Base-by-base conservation (phyloP, 83 land plant species). In the Thuja plicata region DNA sequence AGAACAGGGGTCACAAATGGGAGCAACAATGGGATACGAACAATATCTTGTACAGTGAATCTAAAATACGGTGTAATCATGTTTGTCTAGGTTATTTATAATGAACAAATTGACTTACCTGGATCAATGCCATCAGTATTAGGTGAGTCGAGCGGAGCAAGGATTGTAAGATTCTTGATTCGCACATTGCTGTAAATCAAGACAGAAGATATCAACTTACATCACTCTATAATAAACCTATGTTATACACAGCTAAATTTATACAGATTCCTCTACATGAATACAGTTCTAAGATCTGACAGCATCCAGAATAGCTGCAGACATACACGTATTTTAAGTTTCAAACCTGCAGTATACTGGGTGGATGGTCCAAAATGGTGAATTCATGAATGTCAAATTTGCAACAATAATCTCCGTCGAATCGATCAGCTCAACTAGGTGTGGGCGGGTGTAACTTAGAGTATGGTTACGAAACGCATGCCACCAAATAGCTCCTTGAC, bases 81-180 rank as follows among this genome's bases (percentile, higher is more conserved):
- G 73, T 66, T 35, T 24, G 35, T 8, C 15, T 35, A 73, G 38
- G 10, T 34, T 32, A 76, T 35, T 34, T 34, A 16, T 76, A 76
- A 76, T 76, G 79, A 76, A 76, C 35, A 35, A 50, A 76, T 74
- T 57, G 16, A 84, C 87, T 77, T 87, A 95, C 98, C 98, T 91
- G 98, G 98, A 91, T 94, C 95, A 88, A 96, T 96, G 85, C 97
- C 98, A 91, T 95, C 96, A 21, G 98, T 96, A 88, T 94, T 94
- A 52, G 98, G 98, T 71, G 98, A 96, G 88, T 91, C 90, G 48
- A 87, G 94, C 62, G 98, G 97, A 84, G 97, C 95, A 55, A 92
- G 88, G 88, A 96, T 93, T 79, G 96, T 95, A 82, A 96, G 87
- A 86, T 94, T 79, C 80, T 90, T 88, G 41, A 96, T 84, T 32